Conservation (phyloP, 345 rosid species). For the Camelina neglecta region DNA sequence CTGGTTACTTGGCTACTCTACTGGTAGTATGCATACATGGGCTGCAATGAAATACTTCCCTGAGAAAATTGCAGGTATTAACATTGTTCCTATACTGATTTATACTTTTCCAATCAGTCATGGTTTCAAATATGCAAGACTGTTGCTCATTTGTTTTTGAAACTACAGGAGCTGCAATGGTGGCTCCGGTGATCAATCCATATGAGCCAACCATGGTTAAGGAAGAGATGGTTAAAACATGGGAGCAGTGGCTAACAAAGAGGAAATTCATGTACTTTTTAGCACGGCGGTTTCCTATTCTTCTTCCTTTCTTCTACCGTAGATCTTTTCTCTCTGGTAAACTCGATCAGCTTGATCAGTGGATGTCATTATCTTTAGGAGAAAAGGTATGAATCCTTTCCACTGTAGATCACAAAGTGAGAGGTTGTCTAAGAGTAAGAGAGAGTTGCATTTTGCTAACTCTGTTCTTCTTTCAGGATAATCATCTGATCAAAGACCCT, state of each 20-base stretch:
- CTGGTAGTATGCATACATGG: constrained; percentile 91
- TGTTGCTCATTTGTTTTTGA: constrained; percentile 27
- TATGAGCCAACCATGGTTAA: constrained; percentile 78
- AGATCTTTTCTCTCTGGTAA: constrained; percentile 78
- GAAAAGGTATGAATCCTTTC: constrained; percentile 55
- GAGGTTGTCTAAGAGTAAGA: background rate
- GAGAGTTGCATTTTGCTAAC: background rate
- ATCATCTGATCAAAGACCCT: constrained; percentile 55
- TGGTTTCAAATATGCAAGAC: background rate
- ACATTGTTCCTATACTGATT: background rate
- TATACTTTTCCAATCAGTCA: background rate
- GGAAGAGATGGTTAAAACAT: constrained; percentile 72
- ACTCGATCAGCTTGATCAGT: constrained; percentile 70
- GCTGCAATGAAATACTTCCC: constrained; percentile 86
- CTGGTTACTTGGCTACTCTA: constrained; percentile 88
- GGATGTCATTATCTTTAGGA: constrained; percentile 72
- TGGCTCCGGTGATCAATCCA: constrained; percentile 81
- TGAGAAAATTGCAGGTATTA: constrained; percentile 73
- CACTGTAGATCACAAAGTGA: background rate
- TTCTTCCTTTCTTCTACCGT: constrained; percentile 65
- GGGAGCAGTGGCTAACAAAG: constrained; percentile 68
- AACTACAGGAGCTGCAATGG: constrained; percentile 72
- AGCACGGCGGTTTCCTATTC: constrained; percentile 66
- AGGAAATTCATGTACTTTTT: constrained; percentile 71
- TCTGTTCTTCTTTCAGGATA: constrained; percentile 62